Conservation (phyloP, 495 filamentous ascomycete species). For the Rhypophila decipiens region DNA sequence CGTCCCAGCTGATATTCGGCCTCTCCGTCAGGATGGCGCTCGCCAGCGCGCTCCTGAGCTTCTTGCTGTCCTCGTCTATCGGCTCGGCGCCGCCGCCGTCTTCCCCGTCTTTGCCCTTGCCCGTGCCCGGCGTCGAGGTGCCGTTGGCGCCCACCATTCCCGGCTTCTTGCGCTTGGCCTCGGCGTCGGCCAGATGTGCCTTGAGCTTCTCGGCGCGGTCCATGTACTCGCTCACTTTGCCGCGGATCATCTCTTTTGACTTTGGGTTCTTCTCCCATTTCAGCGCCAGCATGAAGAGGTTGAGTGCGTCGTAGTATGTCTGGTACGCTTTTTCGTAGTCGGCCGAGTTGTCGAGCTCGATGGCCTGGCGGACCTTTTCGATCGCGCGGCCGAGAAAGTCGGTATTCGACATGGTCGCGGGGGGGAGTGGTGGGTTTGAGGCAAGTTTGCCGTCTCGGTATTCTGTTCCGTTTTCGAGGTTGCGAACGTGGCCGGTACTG, state of each 20-base stretch:
- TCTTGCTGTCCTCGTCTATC: conserved; percentile 87
- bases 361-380: conserved; percentile 90
- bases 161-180: conserved; percentile 62
- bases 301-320: conserved; percentile 85
- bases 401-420: conserved; percentile 79
- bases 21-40: conserved; percentile 93
- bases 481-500: not conserved
- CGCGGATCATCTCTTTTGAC: conserved; percentile 92
- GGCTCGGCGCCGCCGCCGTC: conserved; percentile 53
- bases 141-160: conserved; percentile 84
- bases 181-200: conserved; percentile 72
- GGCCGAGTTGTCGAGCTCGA: conserved; percentile 90
- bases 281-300: conserved; percentile 91
- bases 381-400: conserved; percentile 96
- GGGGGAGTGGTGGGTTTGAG: not conserved
- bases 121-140: conserved; percentile 60
- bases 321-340: conserved; percentile 97
- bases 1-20: conserved; percentile 94
- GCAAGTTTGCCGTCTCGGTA: not conserved
- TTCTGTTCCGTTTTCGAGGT: not conserved
- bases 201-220: conserved; percentile 97
- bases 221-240: conserved; percentile 94
- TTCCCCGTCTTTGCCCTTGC: conserved; percentile 45
- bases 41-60: conserved; percentile 79
- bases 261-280: conserved; percentile 99